These are phyloP conservation scores for Barnettozyma populi DNA, from an alignment of 805 yeast species.

Conservation along the genomic window DNA sequence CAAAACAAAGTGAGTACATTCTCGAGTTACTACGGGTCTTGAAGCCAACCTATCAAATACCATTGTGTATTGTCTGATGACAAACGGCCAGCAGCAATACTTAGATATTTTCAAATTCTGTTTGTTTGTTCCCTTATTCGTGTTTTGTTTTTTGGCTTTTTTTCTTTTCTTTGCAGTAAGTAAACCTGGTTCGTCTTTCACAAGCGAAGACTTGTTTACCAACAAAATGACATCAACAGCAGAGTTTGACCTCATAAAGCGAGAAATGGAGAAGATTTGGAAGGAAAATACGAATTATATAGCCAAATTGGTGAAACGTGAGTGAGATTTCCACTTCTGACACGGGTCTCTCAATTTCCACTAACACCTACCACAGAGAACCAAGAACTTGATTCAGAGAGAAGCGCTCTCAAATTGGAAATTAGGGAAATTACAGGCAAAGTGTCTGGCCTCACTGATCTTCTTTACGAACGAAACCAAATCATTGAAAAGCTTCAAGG, in stretches of 20 bases:
- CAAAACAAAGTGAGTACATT: too few relatives aligned
- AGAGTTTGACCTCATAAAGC: conserved; percentile 1
- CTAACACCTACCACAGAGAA: conserved; percentile 3
- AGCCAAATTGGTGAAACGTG: conserved; percentile 1
- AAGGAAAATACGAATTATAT: conserved; percentile 1
- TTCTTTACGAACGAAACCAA: not conserved
- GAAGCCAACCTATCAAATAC: too few relatives aligned
- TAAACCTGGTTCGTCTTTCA: too few relatives aligned
- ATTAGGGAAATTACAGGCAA: not conserved
- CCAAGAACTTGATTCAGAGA: not conserved
- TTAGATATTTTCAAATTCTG: too few relatives aligned
- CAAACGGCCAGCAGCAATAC: too few relatives aligned
- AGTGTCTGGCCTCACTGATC: not conserved
- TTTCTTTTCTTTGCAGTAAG: too few relatives aligned
- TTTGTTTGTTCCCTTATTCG: too few relatives aligned
- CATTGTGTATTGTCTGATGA: too few relatives aligned
- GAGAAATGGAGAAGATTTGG: not conserved
- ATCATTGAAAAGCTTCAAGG: not conserved
- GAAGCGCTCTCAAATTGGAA: not conserved
- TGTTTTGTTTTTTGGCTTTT: too few relatives aligned
- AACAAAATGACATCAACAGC: not conserved
- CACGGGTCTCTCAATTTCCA: not conserved
- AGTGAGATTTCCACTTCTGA: not conserved
- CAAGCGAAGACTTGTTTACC: too few relatives aligned
- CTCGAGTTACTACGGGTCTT: too few relatives aligned